phyloP scores from a whole-genome alignment of 179 eudicot species.

The Silene noctiflora region DNA sequence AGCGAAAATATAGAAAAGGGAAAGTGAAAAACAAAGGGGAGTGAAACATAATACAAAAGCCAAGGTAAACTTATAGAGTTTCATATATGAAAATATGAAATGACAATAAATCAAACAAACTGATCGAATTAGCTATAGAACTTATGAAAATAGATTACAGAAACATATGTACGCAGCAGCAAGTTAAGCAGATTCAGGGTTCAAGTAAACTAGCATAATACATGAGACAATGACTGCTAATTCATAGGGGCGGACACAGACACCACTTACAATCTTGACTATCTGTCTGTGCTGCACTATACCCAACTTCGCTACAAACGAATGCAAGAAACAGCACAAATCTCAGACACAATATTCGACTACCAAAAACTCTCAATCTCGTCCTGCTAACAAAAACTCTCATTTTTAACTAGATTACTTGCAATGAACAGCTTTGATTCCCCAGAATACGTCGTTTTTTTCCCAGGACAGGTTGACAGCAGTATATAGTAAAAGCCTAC shows the following conservation, averaged over 20 bases:
- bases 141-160: background rate
- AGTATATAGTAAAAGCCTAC: background rate
- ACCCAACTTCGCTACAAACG: conserved; percentile 17
- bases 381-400: conserved; percentile 15
- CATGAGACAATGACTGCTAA: background rate
- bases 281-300: conserved; percentile 27
- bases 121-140: background rate
- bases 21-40: too few relatives aligned
- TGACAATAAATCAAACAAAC: background rate
- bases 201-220: background rate
- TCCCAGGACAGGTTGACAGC: background rate
- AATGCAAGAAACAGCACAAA: conserved; percentile 27
- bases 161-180: background rate
- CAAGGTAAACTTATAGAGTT: too few relatives aligned
- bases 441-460: background rate
- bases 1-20: too few relatives aligned
- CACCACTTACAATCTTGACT: conserved; percentile 29
- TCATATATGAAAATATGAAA: too few relatives aligned
- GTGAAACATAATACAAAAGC: too few relatives aligned
- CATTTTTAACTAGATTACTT: conserved; percentile 6
- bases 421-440: background rate
- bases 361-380: conserved; percentile 21
- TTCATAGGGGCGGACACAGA: conserved; percentile 6
- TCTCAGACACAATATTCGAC: conserved; percentile 20
- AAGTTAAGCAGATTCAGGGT: background rate